A percentile compares a stretch with the other conserved stretches of the same genome.
These are phyloP conservation scores for Lagenaria siceraria DNA, from an alignment of 306 rosid genomes.

Conservation along the genomic window DNA sequence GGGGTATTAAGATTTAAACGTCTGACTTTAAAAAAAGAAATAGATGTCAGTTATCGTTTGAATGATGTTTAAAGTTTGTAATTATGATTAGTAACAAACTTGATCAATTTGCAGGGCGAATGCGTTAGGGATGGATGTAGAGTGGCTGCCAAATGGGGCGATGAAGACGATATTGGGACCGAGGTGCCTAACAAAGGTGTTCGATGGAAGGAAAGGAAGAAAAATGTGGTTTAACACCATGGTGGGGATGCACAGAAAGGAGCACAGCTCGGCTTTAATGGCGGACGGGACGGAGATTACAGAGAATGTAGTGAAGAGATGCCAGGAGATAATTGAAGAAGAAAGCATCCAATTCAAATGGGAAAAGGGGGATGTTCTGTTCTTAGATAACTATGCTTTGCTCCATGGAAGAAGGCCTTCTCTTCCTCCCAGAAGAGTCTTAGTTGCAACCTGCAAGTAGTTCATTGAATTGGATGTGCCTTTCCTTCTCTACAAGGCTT, in stretches of 20 bases:
- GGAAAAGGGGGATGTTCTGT: conserved; percentile 78
- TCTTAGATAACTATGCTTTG: conserved; percentile 70
- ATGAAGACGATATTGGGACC: conserved; percentile 47
- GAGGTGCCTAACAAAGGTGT: conserved; percentile 45
- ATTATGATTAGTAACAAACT: too few relatives aligned
- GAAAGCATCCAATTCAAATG: conserved; percentile 85
- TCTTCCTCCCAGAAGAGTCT: conserved; percentile 68
- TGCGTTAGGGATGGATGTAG: conserved; percentile 63
- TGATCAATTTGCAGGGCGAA: conserved; percentile 29
- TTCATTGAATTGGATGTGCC: neutral
- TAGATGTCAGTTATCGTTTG: too few relatives aligned
- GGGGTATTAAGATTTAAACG: too few relatives aligned
- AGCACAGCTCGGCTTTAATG: conserved; percentile 58
- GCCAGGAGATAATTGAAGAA: conserved; percentile 76
- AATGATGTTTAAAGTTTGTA: too few relatives aligned
- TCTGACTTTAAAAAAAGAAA: too few relatives aligned
- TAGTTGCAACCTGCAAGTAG: conserved; percentile 64
- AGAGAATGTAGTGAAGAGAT: conserved; percentile 45
- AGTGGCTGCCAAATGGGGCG: conserved; percentile 58
- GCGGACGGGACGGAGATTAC: conserved; percentile 67
- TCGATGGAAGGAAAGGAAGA: conserved; percentile 73
- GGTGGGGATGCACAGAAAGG: conserved; percentile 81
- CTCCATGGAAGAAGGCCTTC: conserved; percentile 93
- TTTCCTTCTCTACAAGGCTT: neutral
- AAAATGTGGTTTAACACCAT: conserved; percentile 75